phyloP scores from a whole-genome alignment of 2,329 filamentous ascomycete genomes.

The Fusarium coicis region DNA sequence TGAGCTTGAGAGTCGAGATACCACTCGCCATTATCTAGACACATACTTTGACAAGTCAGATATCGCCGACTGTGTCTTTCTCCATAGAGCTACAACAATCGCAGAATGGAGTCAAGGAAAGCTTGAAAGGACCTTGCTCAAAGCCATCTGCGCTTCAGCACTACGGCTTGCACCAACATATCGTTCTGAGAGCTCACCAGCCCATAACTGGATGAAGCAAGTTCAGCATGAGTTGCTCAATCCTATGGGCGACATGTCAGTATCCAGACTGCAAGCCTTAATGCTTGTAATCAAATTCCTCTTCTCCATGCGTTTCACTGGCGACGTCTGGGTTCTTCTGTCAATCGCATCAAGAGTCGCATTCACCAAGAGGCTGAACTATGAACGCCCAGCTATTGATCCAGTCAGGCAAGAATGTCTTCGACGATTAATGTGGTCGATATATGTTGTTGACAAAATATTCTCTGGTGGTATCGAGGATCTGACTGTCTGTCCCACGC shows the following conservation, averaged over 20 bases:
- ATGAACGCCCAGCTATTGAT: slow-evolving; percentile 31
- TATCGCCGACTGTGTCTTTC: slow-evolving; percentile 30
- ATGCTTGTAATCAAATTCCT: slow-evolving; percentile 37
- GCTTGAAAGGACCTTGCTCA: slow-evolving; percentile 34
- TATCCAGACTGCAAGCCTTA: slow-evolving; percentile 34
- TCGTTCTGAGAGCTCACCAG: background rate
- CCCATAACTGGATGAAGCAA: slow-evolving; percentile 36
- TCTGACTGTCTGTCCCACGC: slow-evolving; percentile 39
- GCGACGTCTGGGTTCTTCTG: slow-evolving; percentile 39
- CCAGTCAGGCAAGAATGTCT: slow-evolving; percentile 39
- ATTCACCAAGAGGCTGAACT: slow-evolving; percentile 43
- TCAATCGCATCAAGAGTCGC: slow-evolving; percentile 40
- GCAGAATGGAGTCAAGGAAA: slow-evolving; percentile 40
- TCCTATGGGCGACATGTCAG: slow-evolving; percentile 11
- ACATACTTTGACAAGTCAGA: slow-evolving; percentile 39
- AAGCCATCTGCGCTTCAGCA: slow-evolving; percentile 35
- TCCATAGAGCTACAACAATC: slow-evolving; percentile 36
- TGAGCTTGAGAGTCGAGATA: slow-evolving; percentile 11
- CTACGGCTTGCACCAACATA: background rate
- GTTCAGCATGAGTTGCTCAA: slow-evolving; percentile 16
- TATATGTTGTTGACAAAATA: slow-evolving; percentile 39
- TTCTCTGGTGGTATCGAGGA: slow-evolving; percentile 46
- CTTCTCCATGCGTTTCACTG: slow-evolving; percentile 3
- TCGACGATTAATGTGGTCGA: slow-evolving; percentile 44
- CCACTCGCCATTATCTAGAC: slow-evolving; percentile 25